A percentile compares a stretch with the other conserved stretches of the same genome.
Evolutionary conservation across 2,329 filamentous ascomycete species (phyloP).

Genomic region (Epichloe aotearoae): DNA sequence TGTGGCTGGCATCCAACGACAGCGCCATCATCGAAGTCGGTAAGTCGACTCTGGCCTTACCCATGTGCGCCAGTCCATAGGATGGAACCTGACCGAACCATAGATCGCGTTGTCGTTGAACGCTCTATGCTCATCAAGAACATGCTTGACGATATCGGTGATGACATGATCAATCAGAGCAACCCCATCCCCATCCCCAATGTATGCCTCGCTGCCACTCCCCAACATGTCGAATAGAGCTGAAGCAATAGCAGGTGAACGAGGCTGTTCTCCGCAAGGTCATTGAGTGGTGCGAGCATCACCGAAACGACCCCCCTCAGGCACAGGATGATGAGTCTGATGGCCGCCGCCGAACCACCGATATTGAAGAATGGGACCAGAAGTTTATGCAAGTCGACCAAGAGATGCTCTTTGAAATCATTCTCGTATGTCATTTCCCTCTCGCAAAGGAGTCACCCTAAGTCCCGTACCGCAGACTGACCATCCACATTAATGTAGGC

Average conservation of each 20-base stretch:
- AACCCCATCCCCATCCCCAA: constrained; percentile 84
- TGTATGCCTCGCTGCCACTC: constrained; percentile 28
- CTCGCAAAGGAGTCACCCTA: background rate
- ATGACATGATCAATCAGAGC: constrained; percentile 33
- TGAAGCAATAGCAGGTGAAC: constrained; percentile 52
- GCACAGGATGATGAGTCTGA: constrained; percentile 82
- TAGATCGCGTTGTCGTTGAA: constrained; percentile 75
- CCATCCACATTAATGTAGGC: constrained; percentile 40
- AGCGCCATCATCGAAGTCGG: constrained; percentile 31
- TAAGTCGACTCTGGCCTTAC: constrained; percentile 18
- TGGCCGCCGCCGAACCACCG: constrained; percentile 93
- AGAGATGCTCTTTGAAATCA: constrained; percentile 99
- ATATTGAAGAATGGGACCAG: constrained; percentile 99
- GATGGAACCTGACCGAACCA: constrained; percentile 2
- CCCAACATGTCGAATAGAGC: background rate
- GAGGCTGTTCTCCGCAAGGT: constrained; percentile 91
- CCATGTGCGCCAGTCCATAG: background rate
- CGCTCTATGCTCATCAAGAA: constrained; percentile 95
- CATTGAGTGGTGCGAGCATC: constrained; percentile 94
- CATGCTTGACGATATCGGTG: constrained; percentile 87
- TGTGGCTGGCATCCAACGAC: constrained; percentile 41
- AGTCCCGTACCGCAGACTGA: background rate
- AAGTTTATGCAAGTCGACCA: constrained; percentile 99
- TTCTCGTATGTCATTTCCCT: constrained; percentile 53
- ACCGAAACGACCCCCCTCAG: constrained; percentile 76